Percentiles rank a stretch among this genome's conserved stretches.
These are phyloP conservation scores for Pestalotiopsis sp. DNA, from an alignment of 2,329 filamentous ascomycete genomes.

Conservation along the genomic window DNA sequence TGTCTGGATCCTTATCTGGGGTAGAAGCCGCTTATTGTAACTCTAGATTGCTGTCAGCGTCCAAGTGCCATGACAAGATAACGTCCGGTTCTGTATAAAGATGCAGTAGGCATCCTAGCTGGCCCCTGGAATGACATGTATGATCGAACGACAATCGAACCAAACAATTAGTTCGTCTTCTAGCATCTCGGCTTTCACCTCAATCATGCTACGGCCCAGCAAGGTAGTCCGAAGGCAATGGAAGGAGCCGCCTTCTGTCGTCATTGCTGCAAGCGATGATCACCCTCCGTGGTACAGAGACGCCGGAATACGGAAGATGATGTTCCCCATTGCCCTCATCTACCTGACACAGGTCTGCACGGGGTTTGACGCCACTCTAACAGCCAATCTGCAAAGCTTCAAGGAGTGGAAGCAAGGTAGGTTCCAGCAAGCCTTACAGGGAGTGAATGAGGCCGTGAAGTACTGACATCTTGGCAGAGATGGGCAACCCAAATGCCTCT, in stretches of 20 bases:
- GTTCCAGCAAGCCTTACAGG: background rate
- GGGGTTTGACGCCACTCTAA: slow-evolving; percentile 11
- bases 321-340: slow-evolving; percentile 3
- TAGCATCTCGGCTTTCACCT: background rate
- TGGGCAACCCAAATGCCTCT: background rate
- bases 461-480: background rate
- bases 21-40: background rate
- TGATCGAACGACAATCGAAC: background rate
- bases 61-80: background rate
- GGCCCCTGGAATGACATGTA: background rate
- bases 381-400: slow-evolving; percentile 13
- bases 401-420: slow-evolving; percentile 11
- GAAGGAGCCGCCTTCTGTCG: background rate
- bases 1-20: background rate
- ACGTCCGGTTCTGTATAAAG: background rate
- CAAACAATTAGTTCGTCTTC: background rate
- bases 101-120: background rate
- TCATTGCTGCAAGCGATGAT: background rate
- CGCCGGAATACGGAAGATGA: background rate
- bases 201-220: slow-evolving; percentile 5
- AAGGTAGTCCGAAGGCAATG: background rate
- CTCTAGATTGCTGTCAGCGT: background rate
- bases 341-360: slow-evolving; percentile 14
- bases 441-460: background rate
- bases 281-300: background rate